Base-by-base conservation (phyloP, 2,329 filamentous ascomycete genomes). In the Juglanconis oblonga region DNA sequence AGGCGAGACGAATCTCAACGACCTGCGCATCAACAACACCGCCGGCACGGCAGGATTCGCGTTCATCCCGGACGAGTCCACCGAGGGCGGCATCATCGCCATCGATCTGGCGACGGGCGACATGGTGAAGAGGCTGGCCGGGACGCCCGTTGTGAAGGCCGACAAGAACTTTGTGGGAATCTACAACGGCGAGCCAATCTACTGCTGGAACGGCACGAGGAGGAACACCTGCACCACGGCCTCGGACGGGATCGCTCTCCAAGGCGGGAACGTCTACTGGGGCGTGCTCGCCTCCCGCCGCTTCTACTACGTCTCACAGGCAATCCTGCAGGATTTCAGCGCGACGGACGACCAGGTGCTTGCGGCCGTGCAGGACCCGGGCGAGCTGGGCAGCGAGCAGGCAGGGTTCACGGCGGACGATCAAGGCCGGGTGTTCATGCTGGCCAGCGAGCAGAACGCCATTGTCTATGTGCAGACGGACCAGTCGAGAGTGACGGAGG, bases 371-470 rank as follows among this genome's bases (percentile, higher is more conserved):
- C 71, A 73, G 55, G 66, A 72, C 53, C 73, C 74, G 7, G 74
- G 75, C 6, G 71, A 77, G 62, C 70, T 72, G 44, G 74, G 68
- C 10, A 72, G 70, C 2, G 74, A 77, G 57, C 75, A 77, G 64
- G 75, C 74, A 9, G 75, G 75, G 6, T 74, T 77, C 63, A 75
- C 74, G 3, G 74, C 75, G 3, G 76, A 77, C 57, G 73, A 76
- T 59, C 69, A 67, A 11, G 76, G 75, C 1, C 67, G 74, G 1
- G 69, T 78, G 8, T 77, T 77, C 60, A 74, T 78, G 55, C 64
- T 71, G 35, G 74, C 75, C 6, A 72, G 69, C 56, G 76, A 78
- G 65, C 76, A 77, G 48, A 78, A 78, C 58, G 73, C 76, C 5
- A 76, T 78, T 44, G 76, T 74, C 66, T 77, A 77, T 55, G 73